Evolutionary conservation across 1,139 yeast species (phyloP), one percentile per base, ranked within the genome.

Genomic region (Spencermartinsiella ligniputridi): DNA sequence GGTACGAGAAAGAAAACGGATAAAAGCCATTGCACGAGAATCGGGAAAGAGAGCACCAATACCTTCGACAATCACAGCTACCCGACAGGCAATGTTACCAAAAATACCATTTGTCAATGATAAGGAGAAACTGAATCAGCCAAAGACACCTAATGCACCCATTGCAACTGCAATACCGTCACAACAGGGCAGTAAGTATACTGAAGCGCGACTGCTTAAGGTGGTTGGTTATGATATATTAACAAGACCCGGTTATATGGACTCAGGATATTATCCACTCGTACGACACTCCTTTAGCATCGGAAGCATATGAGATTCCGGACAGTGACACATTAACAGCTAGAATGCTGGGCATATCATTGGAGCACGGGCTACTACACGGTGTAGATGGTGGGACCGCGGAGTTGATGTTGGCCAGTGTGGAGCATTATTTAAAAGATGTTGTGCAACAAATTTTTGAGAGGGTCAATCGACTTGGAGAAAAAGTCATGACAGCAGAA

Each of bases 311-410:
- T 60, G 92, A 92, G 52, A 66, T 92, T 12, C 97, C 97, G 0
- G 97, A 92, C 55, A 71, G 75, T 35, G 92, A 83, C 40, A 75
- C 76, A 39, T 66, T 94, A 41, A 76, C 79, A 42, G 72, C 81
- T 29, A 74, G 92, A 42, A 81, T 92, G 72, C 67, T 83, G 33
- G 95, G 96, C 64, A 81, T 84, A 3, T 85, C 95, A 57, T 74
- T 97, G 58, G 98, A 92, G 58, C 81, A 89, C 60, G 98, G 98
- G 0, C 68, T 92, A n/a, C 75, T 92, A 0, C 96, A 96, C 0
- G 81, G 83, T 8, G 71, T 90, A 16, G 83, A 80, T 44, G 73
- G 81, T 12, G 82, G 79, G 15, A 87, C 85, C 1, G 76, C 87
- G 24, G 96, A 89, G 49, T 71, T 92, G n/a, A 63, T 90, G 52